phyloP scores from a whole-genome alignment of 306 rosid genomes.

The Cicer bijugum region DNA sequence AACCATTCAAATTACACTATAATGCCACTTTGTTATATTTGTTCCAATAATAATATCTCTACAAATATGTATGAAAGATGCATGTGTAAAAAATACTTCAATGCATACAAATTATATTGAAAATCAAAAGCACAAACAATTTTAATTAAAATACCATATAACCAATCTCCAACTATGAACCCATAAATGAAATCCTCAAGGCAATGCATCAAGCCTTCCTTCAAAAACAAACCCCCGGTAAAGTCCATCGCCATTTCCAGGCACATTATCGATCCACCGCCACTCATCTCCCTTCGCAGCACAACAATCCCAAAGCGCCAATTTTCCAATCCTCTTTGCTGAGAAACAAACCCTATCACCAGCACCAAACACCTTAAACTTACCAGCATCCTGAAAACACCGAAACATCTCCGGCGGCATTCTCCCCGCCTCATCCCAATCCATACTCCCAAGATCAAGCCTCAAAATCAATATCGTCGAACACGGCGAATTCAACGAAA shows the following conservation, averaged over 20 bases:
- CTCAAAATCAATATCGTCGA: conserved; percentile 75
- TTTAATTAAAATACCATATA: conserved; percentile 35
- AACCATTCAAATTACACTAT: background rate
- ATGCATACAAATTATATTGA: background rate
- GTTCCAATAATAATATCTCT: background rate
- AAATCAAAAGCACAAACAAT: conserved; percentile 24
- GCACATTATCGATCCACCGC: conserved; percentile 75
- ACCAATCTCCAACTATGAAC: conserved; percentile 36
- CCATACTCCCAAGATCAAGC: conserved; percentile 69
- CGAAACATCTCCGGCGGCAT: conserved; percentile 82
- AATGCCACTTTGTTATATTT: background rate
- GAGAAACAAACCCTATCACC: conserved; percentile 80
- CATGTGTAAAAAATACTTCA: background rate
- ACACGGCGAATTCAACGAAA: conserved; percentile 70
- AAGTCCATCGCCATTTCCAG: conserved; percentile 69
- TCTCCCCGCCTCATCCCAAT: conserved; percentile 87
- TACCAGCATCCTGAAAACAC: conserved; percentile 76
- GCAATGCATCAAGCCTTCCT: conserved; percentile 74
- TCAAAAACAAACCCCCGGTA: conserved; percentile 73
- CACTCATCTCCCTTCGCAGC: conserved; percentile 53
- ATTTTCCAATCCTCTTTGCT: conserved; percentile 66
- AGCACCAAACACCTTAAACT: conserved; percentile 83
- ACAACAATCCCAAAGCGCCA: conserved; percentile 75
- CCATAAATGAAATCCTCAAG: conserved; percentile 47
- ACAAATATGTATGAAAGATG: background rate